Evolutionary conservation across 495 filamentous ascomycete species (phyloP), one percentile per base, ranked within the genome.

Genomic region (Coniosporium apollinis): DNA sequence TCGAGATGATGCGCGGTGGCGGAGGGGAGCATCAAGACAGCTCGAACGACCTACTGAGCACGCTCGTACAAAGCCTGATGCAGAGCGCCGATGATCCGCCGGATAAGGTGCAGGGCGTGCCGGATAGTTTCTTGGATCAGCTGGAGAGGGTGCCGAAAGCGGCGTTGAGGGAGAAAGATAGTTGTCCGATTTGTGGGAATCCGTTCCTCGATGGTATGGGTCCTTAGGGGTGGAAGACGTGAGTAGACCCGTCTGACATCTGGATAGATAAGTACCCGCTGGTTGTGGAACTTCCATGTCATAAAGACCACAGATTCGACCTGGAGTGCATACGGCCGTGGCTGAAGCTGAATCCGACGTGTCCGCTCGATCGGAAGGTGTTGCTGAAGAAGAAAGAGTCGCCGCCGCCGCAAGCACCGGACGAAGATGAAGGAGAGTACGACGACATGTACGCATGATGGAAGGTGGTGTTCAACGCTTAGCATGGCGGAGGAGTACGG

Each of bases 251-350:
- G 30, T n/a, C 2, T 34, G 30, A 30, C 15, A 16, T 8, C 5
- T 19, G 18, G 14, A 8, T 21, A 65, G 74, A 79, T 39, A 45
- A 61, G 26, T 75, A 84, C 44, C 79, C 82, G 14, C 66, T 97
- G 9, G 86, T 94, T 11, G 87, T 94, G 20, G 70, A 74, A 44
- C 62, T 97, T 36, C 82, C 84, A 16, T 97, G 89, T 49, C 74
- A 86, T 46, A 65, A 66, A 8, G 70, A 65, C 15, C 89, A 97
- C 53, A 51, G 73, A 18, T 94, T 93, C 58, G 89, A 97, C 54
- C 57, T 94, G 10, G 86, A 96, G 54, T 97, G 89, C 52, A 79
- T 97, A n/a, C 66, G 68, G 30, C 87, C 89, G 1, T 97, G 89
- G 89, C 51, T 97, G 50, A 67, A 76, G 48, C 66, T 89, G 41